Evolutionary conservation across 1,284 basidiomycete species (phyloP), one percentile per base, ranked within the genome.

Genomic region (Ganoderma sp.): DNA sequence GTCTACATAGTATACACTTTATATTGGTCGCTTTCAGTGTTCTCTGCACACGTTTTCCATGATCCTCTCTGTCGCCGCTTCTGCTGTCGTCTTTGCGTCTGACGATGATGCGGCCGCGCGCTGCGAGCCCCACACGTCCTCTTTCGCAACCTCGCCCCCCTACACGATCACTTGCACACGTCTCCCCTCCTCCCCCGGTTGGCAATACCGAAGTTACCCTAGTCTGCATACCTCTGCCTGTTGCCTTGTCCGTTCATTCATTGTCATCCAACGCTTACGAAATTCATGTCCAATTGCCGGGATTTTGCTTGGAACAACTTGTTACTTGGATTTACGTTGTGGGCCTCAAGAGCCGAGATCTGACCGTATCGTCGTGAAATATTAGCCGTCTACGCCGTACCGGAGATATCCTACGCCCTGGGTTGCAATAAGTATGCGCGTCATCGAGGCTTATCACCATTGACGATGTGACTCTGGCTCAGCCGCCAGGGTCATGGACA

Each of bases 11-110:
- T 78, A 79, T 75, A 73, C 75, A 72, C 78, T 69, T 76, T 78
- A 73, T 79, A 79, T 77, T 79, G 78, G 78, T 78, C 78, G 76
- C 74, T 76, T 76, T 77, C 73, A 71, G 71, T 75, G 71, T 75
- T 73, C 65, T 68, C 69, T 71, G 71, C 73, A 76, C 68, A 76
- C 68, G 70, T 75, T 67, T 67, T 67, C 71, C 66, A 17, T 7
- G 19, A 45, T n/a, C 7, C 19, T 19, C 65, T 70, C 67, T 65
- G 37, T 39, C 60, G 54, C 65, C 69, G 66, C 67, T 67, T 58
- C 56, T 25, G 56, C 66, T 68, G 66, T 70, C 66, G 67, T 69
- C 67, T 54, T 45, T 69, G 65, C 67, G 71, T 63, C 45, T 54
- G 69, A 69, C 69, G 68, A 69, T 25, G 58, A 60, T 61, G 63